Evolutionary conservation across 768 basidiomycete species (phyloP), one percentile per base, ranked within the genome.

Genomic region (Favolaschia claudopus): DNA sequence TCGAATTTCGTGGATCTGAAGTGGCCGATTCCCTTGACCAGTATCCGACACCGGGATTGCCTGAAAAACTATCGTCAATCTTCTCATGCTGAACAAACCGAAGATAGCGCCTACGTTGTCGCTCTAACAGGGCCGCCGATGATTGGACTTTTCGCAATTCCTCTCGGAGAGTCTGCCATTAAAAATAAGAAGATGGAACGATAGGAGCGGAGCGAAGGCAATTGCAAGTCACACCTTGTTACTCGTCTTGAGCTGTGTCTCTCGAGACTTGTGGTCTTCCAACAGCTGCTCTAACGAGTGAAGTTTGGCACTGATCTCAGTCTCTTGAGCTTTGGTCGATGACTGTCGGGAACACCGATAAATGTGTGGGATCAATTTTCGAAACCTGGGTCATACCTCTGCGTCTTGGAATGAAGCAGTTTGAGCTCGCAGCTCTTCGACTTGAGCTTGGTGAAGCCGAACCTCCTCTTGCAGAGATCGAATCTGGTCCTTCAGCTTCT

Each of bases 91-190:
- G 22, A 33, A 22, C n/a, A 31, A 37, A 28, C 20, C 12, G 27
- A 29, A 29, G 32, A n/a, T 6, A 24, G 31, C 17, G 24, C 50
- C 19, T 45, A 39, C 63, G 86, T 67, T 96, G 93, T 43, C 88
- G 84, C 68, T 99, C 96, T 25, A 98, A 80, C 27, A 98, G 72
- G 1, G 94, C 89, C 37, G 92, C 92, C 19, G 95, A 96, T 1
- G 91, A 92, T 73, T 99, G 97, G 2, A 99, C 89, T 72, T 99
- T 99, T 37, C 95, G 89, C 42, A 99, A 75, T 70, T 99, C 96
- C 49, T 99, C 97, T 9, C 96, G 89, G 17, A 99, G 78, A 0
- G 87, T 93, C 93, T 96, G 34, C 9, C 7, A 3, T 19, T 7
- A 10, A 15, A 69, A 39, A 34, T 50, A n/a, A 34, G 43, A 15